Evolutionary conservation across 2,329 filamentous ascomycete species (phyloP), one percentile per base, ranked within the genome.

Genomic region (Fusarium algeriense): DNA sequence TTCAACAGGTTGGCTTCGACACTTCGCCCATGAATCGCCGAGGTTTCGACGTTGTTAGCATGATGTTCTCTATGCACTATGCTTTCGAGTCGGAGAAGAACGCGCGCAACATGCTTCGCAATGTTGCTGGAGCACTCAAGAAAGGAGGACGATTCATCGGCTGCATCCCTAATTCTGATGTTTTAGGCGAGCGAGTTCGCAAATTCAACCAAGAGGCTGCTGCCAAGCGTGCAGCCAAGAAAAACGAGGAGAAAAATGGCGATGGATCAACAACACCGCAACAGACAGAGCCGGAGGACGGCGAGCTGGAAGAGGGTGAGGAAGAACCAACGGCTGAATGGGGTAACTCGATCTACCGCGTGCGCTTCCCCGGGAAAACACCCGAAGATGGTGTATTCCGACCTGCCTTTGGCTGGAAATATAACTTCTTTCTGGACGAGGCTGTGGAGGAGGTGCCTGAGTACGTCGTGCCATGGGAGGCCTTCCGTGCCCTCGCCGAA

Each of bases 51-150:
- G 93, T 98, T 44, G 95, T 99, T 70, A 94, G 92, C 78, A 97
- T 97, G 89, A 99, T 99, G 96, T 99, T 99, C 81, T 97, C 94
- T 77, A 96, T 99, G 90, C 96, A 99, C 83, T 99, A 99, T 80
- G 95, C 96, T 9, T 99, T 98, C 75, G 96, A 98, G 84, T 93
- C 87, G 56, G 95, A 99, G 80, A 89, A 90, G 50, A 97, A 97
- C 81, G 94, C 95, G 4, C 90, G 94, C 46, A 93, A 90, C 69
- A 98, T 99, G 96, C 87, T 99, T 60, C 89, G 91, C 76, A 99
- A 99, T 78, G 95, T 99, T 6, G 92, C 96, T 0, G 93, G 94
- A 2, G 89, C 93, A 4, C 82, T 99, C 76, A 97, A 95, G 81
- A 98, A 98, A 79, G 96, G 96, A 28, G 96, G 96, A 3, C 90